A percentile compares a stretch with the other conserved stretches of the same genome.
Evolutionary conservation across 805 yeast species (phyloP).

Genomic region (Candida ascalaphidarum): DNA sequence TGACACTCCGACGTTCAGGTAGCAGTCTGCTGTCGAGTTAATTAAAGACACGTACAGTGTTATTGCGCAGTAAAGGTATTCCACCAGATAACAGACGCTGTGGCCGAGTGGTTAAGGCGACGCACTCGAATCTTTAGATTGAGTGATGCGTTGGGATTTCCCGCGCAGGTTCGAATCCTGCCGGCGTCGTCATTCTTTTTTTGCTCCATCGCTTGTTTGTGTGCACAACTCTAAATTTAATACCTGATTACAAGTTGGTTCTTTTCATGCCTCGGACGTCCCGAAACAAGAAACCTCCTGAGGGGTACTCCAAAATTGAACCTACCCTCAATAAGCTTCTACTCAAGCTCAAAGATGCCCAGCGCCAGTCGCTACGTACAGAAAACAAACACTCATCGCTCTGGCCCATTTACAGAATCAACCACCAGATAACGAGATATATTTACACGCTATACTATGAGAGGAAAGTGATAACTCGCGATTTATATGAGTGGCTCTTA

Average conservation of each 20-base stretch:
- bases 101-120: no score
- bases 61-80: no score
- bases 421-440: constrained; percentile 70
- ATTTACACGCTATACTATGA: constrained; percentile 67
- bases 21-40: no score
- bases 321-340: constrained; percentile 58
- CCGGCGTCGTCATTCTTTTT: constrained; percentile 5
- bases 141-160: constrained; percentile 7
- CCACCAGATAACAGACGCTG: no score
- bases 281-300: constrained; percentile 42
- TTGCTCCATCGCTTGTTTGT: no score
- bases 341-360: constrained; percentile 45
- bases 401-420: constrained; percentile 65
- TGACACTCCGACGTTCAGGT: no score
- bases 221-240: no score
- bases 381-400: constrained; percentile 47
- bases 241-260: no score
- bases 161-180: constrained; percentile 12
- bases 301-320: constrained; percentile 61
- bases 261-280: no score
- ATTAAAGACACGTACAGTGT: no score
- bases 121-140: no score
- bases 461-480: constrained; percentile 55
- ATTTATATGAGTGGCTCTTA: constrained; percentile 67
- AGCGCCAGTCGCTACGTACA: constrained; percentile 21